A percentile compares a stretch with the other conserved stretches of the same genome.
phyloP scores from a whole-genome alignment of 1,284 basidiomycete species.

The Xerocomus cyaneibrunnescens region DNA sequence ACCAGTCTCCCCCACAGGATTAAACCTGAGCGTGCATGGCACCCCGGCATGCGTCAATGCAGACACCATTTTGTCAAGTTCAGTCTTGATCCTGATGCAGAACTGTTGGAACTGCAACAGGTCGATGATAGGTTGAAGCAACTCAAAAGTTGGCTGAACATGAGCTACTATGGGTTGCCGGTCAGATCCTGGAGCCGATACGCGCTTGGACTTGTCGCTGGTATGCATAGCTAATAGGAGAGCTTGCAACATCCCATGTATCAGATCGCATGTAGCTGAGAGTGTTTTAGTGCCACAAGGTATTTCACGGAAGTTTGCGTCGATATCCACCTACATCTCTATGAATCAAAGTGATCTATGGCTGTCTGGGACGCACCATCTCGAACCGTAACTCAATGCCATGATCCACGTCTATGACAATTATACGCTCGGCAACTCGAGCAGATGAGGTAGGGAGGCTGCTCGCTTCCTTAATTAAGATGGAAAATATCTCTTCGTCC shows the following conservation, averaged over 20 bases:
- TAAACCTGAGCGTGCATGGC: constrained; percentile 55
- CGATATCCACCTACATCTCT: constrained; percentile 34
- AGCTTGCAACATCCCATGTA: constrained; percentile 60
- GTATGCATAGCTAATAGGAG: constrained; percentile 66
- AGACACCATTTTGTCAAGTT: constrained; percentile 50
- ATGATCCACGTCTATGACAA: constrained; percentile 70
- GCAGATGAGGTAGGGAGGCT: constrained; percentile 69
- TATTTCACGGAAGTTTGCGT: constrained; percentile 16
- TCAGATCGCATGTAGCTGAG: constrained; percentile 63
- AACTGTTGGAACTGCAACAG: constrained; percentile 75
- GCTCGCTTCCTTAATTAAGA: constrained; percentile 70
- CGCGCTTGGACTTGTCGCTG: constrained; percentile 49
- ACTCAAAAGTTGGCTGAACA: constrained; percentile 34
- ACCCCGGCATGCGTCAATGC: constrained; percentile 57
- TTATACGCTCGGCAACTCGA: constrained; percentile 70
- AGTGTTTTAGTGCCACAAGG: constrained; percentile 14
- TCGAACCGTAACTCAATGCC: constrained; percentile 65
- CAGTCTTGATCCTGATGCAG: constrained; percentile 56
- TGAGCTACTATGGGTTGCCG: constrained; percentile 10
- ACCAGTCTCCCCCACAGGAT: constrained; percentile 66
- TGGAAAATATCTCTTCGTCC: constrained; percentile 74
- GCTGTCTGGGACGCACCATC: constrained; percentile 24
- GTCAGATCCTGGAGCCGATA: constrained; percentile 38
- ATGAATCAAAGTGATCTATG: constrained; percentile 10
- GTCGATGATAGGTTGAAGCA: constrained; percentile 71